A percentile compares a stretch with the other conserved stretches of the same genome.
Evolutionary conservation across 306 rosid genomes (phyloP).

Genomic region (Gillenia trifoliata): DNA sequence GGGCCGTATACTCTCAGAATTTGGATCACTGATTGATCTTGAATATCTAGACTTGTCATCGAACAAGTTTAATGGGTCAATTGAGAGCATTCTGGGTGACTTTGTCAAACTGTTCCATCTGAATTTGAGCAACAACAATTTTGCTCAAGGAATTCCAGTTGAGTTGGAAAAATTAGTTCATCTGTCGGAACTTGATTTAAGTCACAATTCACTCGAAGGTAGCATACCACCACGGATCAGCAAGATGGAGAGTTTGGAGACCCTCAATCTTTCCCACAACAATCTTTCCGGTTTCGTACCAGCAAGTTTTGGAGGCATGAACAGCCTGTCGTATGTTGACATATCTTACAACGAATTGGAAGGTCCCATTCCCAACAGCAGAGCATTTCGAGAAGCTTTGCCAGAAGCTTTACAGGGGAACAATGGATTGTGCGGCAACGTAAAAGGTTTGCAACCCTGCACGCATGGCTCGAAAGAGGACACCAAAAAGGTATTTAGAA

Average conservation of each 20-base stretch:
- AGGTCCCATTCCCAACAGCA: not conserved
- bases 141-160: constrained; percentile 9
- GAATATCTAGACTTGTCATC: constrained; percentile 16
- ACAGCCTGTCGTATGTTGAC: not conserved
- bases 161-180: constrained; percentile 11
- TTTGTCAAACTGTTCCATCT: not conserved
- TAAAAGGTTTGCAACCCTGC: not conserved
- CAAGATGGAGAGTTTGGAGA: constrained; percentile 11
- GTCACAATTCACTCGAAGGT: constrained; percentile 17
- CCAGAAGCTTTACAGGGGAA: not conserved
- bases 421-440: not conserved
- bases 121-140: no score
- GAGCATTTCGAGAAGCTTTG: not conserved
- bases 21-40: constrained; percentile 10
- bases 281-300: constrained; percentile 21
- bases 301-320: not conserved
- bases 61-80: constrained; percentile 18
- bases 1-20: not conserved
- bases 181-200: constrained; percentile 18
- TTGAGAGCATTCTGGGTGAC: constrained; percentile 16
- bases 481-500: not conserved
- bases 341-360: not conserved
- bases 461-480: not conserved
- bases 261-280: constrained; percentile 27
- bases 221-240: constrained; percentile 23